These are phyloP conservation scores for Acidomyces sp. DNA, from an alignment of 495 filamentous ascomycete genomes.

Conservation along the genomic window DNA sequence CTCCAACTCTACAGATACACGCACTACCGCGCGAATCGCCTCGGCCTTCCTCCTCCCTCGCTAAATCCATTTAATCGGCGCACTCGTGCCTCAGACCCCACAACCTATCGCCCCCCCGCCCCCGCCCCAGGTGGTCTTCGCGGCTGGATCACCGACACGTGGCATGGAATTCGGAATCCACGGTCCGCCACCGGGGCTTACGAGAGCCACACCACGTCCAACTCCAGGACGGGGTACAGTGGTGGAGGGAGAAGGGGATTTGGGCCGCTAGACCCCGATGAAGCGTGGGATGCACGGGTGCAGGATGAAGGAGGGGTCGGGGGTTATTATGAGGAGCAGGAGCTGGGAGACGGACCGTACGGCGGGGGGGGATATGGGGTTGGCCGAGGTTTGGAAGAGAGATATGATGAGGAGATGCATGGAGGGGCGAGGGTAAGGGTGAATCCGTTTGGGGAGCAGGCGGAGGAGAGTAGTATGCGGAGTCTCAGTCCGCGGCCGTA, in stretches of 20 bases:
- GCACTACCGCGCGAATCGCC: constrained; percentile 45
- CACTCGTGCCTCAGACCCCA: constrained; percentile 23
- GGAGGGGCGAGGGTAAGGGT: constrained; percentile 3
- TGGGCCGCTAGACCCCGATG: constrained; percentile 52
- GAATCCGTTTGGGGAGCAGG: constrained; percentile 31
- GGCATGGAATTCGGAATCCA: constrained; percentile 40
- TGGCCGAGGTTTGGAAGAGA: constrained; percentile 24
- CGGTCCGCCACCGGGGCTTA: constrained; percentile 52
- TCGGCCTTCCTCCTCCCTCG: constrained; percentile 51
- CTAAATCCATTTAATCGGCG: constrained; percentile 50
- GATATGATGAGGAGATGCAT: constrained; percentile 26
- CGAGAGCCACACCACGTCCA: too few species aligned
- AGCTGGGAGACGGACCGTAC: constrained; percentile 32
- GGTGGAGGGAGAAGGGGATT: constrained; percentile 15
- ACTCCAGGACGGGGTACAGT: constrained; percentile 25
- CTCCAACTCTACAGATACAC: constrained; percentile 27
- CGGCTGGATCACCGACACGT: constrained; percentile 43
- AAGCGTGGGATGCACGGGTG: constrained; percentile 59
- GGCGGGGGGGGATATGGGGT: constrained; percentile 26
- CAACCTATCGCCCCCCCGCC: constrained; percentile 34
- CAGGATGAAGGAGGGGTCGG: constrained; percentile 45
- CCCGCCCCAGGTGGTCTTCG: constrained; percentile 44
- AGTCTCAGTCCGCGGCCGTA: constrained; percentile 30
- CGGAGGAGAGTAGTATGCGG: constrained; percentile 26
- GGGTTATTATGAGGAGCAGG: constrained; percentile 52